Evolutionary conservation across 768 basidiomycete genomes (phyloP).

Genomic region (Hydnomerulius pinastri): DNA sequence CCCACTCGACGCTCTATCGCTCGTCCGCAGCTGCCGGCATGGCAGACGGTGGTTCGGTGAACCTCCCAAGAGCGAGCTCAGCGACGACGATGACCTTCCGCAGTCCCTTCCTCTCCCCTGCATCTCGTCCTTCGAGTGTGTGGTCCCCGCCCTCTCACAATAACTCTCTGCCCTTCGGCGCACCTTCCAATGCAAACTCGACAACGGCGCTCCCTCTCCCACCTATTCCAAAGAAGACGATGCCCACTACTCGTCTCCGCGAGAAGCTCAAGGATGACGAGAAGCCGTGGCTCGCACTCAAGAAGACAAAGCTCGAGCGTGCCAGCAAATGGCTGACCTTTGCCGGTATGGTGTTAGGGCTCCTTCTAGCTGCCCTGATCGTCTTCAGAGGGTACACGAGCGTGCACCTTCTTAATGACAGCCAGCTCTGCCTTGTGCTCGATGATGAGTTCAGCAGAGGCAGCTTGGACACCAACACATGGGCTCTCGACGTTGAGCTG

Average conservation of each 20-base stretch:
- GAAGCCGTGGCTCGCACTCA: slow-evolving; percentile 48
- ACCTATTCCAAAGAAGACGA: slow-evolving; percentile 37
- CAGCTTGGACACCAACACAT: slow-evolving; percentile 44
- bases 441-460: slow-evolving; percentile 47
- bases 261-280: slow-evolving; percentile 50
- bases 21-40: slow-evolving; percentile 23
- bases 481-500: slow-evolving; percentile 52
- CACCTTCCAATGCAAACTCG: slow-evolving; percentile 30
- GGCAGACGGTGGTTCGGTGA: slow-evolving; percentile 7
- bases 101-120: slow-evolving; percentile 68
- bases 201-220: slow-evolving; percentile 41
- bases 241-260: slow-evolving; percentile 50
- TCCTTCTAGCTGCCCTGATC: slow-evolving; percentile 42
- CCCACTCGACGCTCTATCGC: slow-evolving; percentile 33
- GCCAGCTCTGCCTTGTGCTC: slow-evolving; percentile 46
- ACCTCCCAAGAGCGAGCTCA: slow-evolving; percentile 43
- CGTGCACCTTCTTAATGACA: slow-evolving; percentile 37
- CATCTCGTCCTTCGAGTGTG: slow-evolving; percentile 60
- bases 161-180: slow-evolving; percentile 26
- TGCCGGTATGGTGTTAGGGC: slow-evolving; percentile 41
- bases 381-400: slow-evolving; percentile 47
- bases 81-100: slow-evolving; percentile 54
- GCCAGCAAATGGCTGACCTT: slow-evolving; percentile 54
- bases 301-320: slow-evolving; percentile 28
- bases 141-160: slow-evolving; percentile 60